These are phyloP conservation scores for Eucalyptus virginea DNA, from an alignment of 345 rosid genomes.

Conservation along the genomic window DNA sequence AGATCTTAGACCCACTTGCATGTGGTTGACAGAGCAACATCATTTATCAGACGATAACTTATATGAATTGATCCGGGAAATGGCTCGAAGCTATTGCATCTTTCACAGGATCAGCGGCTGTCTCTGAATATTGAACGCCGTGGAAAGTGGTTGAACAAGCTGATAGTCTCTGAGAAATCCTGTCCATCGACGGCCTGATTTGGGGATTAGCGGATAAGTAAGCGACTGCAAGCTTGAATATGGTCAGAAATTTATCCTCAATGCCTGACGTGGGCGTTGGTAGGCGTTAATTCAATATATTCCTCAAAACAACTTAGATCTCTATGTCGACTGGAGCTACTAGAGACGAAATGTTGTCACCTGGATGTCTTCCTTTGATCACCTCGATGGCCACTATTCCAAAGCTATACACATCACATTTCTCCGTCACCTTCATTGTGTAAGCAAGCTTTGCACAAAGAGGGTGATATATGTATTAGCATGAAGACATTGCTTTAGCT, in stretches of 20 bases:
- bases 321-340: not conserved
- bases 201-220: not conserved
- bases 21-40: not conserved
- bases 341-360: not conserved
- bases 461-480: not conserved
- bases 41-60: not conserved
- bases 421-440: not conserved
- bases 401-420: not conserved
- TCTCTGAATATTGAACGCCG: not conserved
- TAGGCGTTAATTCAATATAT: not conserved
- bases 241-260: not conserved
- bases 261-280: not conserved
- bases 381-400: not conserved
- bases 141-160: not conserved
- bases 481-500: not conserved
- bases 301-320: not conserved
- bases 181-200: conserved; percentile 12
- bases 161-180: not conserved
- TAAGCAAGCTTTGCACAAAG: conserved; percentile 4
- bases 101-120: not conserved
- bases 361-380: not conserved
- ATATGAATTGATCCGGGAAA: not conserved
- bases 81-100: not conserved
- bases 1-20: not conserved
- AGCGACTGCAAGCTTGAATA: not conserved